A percentile compares a stretch with the other conserved stretches of the same genome.
Evolutionary conservation across 352 stramenopile genomes (phyloP).

Genomic region (Phytophthora podocarpi): DNA sequence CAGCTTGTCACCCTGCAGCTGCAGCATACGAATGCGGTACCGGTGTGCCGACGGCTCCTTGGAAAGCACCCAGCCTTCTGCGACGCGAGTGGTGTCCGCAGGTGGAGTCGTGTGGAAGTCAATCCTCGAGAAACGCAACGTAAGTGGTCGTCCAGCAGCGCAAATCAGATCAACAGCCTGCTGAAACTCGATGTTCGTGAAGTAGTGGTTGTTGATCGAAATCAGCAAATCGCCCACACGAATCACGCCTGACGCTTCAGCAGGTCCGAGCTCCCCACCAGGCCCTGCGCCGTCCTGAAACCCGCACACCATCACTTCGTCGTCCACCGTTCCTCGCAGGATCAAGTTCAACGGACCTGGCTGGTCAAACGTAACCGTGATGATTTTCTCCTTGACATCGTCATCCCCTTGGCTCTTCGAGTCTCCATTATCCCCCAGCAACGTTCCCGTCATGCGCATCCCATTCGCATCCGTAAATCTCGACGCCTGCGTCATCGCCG

Average conservation of each 20-base stretch:
- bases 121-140: slow-evolving; percentile 82
- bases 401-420: slow-evolving; percentile 62
- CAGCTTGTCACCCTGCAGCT: slow-evolving; percentile 78
- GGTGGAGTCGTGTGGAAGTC: slow-evolving; percentile 45
- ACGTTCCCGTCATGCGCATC: slow-evolving; percentile 77
- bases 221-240: slow-evolving; percentile 83
- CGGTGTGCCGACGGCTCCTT: slow-evolving; percentile 80
- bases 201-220: slow-evolving; percentile 88
- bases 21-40: slow-evolving; percentile 84
- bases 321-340: slow-evolving; percentile 83
- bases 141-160: slow-evolving; percentile 69
- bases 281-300: slow-evolving; percentile 54
- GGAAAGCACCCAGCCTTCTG: slow-evolving; percentile 85
- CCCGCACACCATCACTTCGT: slow-evolving; percentile 89
- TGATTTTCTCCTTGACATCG: slow-evolving; percentile 87
- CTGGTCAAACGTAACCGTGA: slow-evolving; percentile 89
- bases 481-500: slow-evolving; percentile 62
- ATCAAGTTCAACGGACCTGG: slow-evolving; percentile 71
- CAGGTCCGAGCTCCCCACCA: slow-evolving; percentile 45
- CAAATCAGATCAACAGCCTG: slow-evolving; percentile 81
- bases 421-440: slow-evolving; percentile 44
- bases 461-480: slow-evolving; percentile 82
- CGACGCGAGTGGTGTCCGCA: slow-evolving; percentile 51
- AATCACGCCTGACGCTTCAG: slow-evolving; percentile 78
- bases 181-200: slow-evolving; percentile 87